Percentiles rank a stretch among this genome's conserved stretches.
Conservation (phyloP, 2,329 filamentous ascomycete species). For the Phyllosticta citrichinensis region DNA sequence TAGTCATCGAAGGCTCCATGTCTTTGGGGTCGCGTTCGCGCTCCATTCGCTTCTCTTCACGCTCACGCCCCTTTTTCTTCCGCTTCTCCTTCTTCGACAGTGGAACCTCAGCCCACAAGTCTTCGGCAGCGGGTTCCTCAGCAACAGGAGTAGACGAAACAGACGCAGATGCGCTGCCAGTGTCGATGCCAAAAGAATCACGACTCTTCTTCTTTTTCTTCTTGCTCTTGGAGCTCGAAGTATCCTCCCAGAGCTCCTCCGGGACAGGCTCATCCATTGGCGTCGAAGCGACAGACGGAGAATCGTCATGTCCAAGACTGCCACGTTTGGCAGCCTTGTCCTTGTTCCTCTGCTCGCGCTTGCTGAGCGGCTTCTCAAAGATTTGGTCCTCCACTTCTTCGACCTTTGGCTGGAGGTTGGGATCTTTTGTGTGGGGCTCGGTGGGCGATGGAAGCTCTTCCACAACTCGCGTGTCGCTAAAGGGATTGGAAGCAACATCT, state of each 20-base stretch:
- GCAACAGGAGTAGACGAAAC: conserved; percentile 12
- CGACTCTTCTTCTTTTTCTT: conserved; percentile 22
- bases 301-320: conserved; percentile 1
- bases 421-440: conserved; percentile 3
- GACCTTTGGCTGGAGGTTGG: conserved; percentile 25
- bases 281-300: conserved; percentile 1
- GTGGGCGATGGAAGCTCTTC: conserved; percentile 15
- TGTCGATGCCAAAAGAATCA: conserved; percentile 25
- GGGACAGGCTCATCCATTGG: conserved; percentile 11
- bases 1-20: not conserved
- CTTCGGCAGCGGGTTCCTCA: conserved; percentile 13
- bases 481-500: not conserved
- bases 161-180: not conserved
- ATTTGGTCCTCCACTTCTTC: conserved; percentile 6
- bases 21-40: not conserved
- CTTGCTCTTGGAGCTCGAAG: conserved; percentile 17
- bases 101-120: not conserved
- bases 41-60: not conserved
- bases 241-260: conserved; percentile 6
- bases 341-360: conserved; percentile 18
- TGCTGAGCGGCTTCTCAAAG: conserved; percentile 12
- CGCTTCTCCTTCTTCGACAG: conserved; percentile 11
- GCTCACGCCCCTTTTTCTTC: not conserved
- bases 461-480: conserved; percentile 2
- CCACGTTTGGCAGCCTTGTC: conserved; percentile 13